Evolutionary conservation across 805 yeast species (phyloP).

Genomic region (Grigorovia humatica): DNA sequence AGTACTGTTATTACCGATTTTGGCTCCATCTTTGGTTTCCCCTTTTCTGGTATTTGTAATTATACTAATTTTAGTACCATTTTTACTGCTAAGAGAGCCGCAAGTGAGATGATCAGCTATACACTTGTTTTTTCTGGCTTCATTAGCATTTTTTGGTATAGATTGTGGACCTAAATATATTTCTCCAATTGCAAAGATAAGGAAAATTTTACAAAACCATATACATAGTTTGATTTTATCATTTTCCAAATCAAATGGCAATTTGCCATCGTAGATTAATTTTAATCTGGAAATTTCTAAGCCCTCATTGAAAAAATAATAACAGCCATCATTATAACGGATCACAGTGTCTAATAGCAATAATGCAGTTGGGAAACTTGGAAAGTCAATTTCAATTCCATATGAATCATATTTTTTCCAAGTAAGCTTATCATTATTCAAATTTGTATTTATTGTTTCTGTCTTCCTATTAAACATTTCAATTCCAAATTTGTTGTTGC

Average conservation of each 20-base stretch:
- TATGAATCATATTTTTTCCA: not conserved
- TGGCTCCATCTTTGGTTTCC: constrained; percentile 7
- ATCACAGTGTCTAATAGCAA: constrained; percentile 64
- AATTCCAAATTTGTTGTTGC: not conserved
- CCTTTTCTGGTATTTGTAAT: constrained; percentile 20
- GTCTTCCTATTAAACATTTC: not conserved
- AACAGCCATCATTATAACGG: constrained; percentile 75
- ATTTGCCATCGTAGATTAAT: constrained; percentile 40
- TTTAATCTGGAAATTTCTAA: constrained; percentile 56
- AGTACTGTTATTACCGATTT: not conserved
- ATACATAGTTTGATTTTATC: constrained; percentile 62
- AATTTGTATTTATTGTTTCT: not conserved
- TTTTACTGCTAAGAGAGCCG: too few species aligned
- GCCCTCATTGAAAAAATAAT: constrained; percentile 78
- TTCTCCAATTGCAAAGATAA: constrained; percentile 72
- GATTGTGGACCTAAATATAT: constrained; percentile 51
- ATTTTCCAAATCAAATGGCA: constrained; percentile 21
- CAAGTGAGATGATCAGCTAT: too few species aligned
- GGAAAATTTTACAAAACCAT: constrained; percentile 67
- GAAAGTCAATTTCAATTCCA: constrained; percentile 29
- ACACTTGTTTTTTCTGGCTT: not conserved
- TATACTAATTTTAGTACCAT: too few species aligned
- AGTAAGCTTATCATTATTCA: not conserved
- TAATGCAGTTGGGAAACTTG: constrained; percentile 69
- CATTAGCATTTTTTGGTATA: not conserved